These are phyloP conservation scores for Nigrospora oryzae DNA, from an alignment of 2,329 filamentous ascomycete genomes.

Conservation along the genomic window DNA sequence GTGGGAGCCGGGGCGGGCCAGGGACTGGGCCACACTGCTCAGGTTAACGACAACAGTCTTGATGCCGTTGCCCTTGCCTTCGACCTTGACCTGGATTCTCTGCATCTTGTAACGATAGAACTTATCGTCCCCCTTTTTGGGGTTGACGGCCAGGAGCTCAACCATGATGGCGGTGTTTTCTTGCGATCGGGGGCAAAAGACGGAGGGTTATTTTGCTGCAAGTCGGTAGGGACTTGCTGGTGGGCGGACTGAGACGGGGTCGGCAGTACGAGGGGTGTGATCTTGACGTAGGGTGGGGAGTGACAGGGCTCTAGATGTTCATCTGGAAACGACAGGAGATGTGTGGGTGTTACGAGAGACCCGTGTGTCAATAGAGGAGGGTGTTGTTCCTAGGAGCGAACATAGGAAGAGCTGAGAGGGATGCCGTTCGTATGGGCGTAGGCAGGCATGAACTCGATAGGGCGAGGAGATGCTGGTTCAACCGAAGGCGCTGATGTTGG, in stretches of 20 bases:
- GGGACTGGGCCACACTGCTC: slow-evolving; percentile 82
- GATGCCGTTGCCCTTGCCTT: slow-evolving; percentile 99
- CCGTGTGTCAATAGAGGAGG: not conserved
- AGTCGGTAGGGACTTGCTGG: not conserved
- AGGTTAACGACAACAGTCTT: slow-evolving; percentile 98
- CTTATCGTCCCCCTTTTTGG: slow-evolving; percentile 93
- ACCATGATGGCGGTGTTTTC: slow-evolving; percentile 65
- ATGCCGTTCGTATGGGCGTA: slow-evolving; percentile 34
- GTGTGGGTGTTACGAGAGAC: no score
- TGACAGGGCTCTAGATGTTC: not conserved
- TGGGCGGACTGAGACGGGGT: no score
- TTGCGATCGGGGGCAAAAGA: not conserved
- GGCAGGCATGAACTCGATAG: slow-evolving; percentile 49
- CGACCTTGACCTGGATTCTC: slow-evolving; percentile 95
- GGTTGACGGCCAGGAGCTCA: slow-evolving; percentile 67
- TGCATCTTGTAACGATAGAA: slow-evolving; percentile 99
- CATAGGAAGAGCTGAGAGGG: slow-evolving; percentile 44
- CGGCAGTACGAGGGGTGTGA: not conserved
- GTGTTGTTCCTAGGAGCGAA: slow-evolving; percentile 24
- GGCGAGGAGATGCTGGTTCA: slow-evolving; percentile 46
- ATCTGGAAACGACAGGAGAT: not conserved
- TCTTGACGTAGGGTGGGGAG: not conserved
- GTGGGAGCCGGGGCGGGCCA: slow-evolving; percentile 86
- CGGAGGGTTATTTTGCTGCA: not conserved
- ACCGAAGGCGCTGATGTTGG: slow-evolving; percentile 85